Conservation (phyloP, 2,329 filamentous ascomycete species). For the Colletotrichum destructivum region DNA sequence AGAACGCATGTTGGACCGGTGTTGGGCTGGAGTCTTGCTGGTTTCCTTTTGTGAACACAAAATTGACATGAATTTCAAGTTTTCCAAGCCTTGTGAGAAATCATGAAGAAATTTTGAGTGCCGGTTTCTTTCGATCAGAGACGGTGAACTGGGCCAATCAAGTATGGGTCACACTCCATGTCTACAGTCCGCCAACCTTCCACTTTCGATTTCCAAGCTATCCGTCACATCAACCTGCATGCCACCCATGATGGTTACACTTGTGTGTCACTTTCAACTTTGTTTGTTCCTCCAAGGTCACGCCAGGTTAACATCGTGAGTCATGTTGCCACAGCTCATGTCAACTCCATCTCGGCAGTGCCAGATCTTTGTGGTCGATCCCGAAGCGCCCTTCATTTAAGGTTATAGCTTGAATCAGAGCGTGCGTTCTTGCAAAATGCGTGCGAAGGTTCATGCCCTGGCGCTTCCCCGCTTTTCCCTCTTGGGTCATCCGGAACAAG, state of each 20-base stretch:
- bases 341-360: no score
- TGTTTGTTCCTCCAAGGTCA: background rate
- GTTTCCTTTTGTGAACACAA: background rate
- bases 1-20: slow-evolving; percentile 5
- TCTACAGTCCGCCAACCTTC: background rate
- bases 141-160: background rate
- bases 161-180: background rate
- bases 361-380: no score
- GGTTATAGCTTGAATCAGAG: no score
- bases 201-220: background rate
- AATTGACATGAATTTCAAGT: background rate
- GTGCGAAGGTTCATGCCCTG: no score
- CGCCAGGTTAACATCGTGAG: background rate
- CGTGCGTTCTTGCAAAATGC: no score
- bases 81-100: no score
- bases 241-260: slow-evolving; percentile 10
- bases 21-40: background rate
- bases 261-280: slow-evolving; percentile 22
- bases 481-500: no score
- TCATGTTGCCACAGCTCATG: background rate
- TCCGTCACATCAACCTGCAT: background rate
- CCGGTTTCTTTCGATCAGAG: no score
- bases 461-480: no score
- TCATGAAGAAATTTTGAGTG: no score
- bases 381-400: no score